Percentiles rank a stretch among this genome's conserved stretches.
These are phyloP conservation scores for Monosporozyma aerobia DNA, from an alignment of 805 yeast genomes.

Conservation along the genomic window DNA sequence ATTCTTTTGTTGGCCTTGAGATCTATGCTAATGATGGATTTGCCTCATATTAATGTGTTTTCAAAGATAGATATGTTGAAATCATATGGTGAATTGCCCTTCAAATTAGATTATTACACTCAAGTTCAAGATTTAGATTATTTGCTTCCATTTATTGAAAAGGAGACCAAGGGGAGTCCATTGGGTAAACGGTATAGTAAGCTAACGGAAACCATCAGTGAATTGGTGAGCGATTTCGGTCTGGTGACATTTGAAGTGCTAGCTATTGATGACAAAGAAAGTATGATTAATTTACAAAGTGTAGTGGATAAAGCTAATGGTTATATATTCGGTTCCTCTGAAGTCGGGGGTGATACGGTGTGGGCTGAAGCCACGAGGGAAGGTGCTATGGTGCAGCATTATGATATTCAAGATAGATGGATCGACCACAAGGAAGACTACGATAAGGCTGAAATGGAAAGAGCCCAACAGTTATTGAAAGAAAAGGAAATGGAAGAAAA, in stretches of 20 bases:
- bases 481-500: slow-evolving; percentile 35
- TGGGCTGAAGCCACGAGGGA: slow-evolving; percentile 96
- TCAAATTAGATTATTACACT: slow-evolving; percentile 76
- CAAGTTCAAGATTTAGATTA: slow-evolving; percentile 79
- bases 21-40: slow-evolving; percentile 84
- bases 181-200: slow-evolving; percentile 53
- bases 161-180: slow-evolving; percentile 57
- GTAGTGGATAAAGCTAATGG: slow-evolving; percentile 88
- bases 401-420: slow-evolving; percentile 93
- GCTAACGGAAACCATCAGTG: slow-evolving; percentile 70
- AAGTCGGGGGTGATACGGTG: slow-evolving; percentile 91
- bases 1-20: slow-evolving; percentile 71
- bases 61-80: slow-evolving; percentile 80
- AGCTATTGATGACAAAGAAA: slow-evolving; percentile 81
- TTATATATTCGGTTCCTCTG: slow-evolving; percentile 84
- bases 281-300: slow-evolving; percentile 77
- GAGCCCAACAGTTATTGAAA: slow-evolving; percentile 34
- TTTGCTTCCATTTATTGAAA: slow-evolving; percentile 56
- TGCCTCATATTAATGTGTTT: slow-evolving; percentile 89
- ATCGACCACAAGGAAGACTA: slow-evolving; percentile 71
- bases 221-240: slow-evolving; percentile 77
- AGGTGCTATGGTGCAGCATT: slow-evolving; percentile 44
- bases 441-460: slow-evolving; percentile 53
- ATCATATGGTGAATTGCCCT: slow-evolving; percentile 73
- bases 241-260: slow-evolving; percentile 83